phyloP scores from a whole-genome alignment of 345 rosid genomes.

The Acer yangbiense region DNA sequence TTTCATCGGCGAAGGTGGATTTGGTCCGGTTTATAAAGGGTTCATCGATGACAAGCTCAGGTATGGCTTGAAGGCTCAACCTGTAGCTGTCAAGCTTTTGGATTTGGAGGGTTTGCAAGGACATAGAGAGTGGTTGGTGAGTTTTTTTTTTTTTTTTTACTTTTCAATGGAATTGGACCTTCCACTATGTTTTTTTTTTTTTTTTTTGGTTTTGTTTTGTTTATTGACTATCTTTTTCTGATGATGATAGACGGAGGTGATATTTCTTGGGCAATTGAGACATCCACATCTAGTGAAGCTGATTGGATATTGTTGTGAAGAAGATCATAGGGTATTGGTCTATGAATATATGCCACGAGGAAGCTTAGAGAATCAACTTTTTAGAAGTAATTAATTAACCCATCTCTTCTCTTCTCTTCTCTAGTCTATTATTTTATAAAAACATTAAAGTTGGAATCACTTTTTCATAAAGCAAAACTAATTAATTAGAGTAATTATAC shows the following conservation, averaged over 20 bases:
- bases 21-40: conserved; percentile 88
- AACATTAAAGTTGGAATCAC: background rate
- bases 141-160: conserved; percentile 7
- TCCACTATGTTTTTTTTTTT: conserved; percentile 1
- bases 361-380: conserved; percentile 88
- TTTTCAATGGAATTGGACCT: background rate
- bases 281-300: conserved; percentile 82
- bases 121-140: conserved; percentile 90
- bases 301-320: conserved; percentile 90
- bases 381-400: conserved; percentile 56
- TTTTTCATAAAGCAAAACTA: too few relatives aligned
- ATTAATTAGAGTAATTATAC: background rate
- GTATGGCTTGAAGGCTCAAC: conserved; percentile 80
- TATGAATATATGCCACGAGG: conserved; percentile 97
- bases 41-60: conserved; percentile 85
- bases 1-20: conserved; percentile 90
- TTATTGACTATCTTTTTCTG: background rate
- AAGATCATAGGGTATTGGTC: conserved; percentile 76
- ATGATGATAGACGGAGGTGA: conserved; percentile 69
- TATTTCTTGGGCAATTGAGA: conserved; percentile 75
- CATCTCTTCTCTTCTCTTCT: background rate
- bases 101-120: conserved; percentile 89
- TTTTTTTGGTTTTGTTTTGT: background rate
- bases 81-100: conserved; percentile 84
- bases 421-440: background rate